Conservation (phyloP, 1,139 yeast species). For the Pichia sp. region DNA sequence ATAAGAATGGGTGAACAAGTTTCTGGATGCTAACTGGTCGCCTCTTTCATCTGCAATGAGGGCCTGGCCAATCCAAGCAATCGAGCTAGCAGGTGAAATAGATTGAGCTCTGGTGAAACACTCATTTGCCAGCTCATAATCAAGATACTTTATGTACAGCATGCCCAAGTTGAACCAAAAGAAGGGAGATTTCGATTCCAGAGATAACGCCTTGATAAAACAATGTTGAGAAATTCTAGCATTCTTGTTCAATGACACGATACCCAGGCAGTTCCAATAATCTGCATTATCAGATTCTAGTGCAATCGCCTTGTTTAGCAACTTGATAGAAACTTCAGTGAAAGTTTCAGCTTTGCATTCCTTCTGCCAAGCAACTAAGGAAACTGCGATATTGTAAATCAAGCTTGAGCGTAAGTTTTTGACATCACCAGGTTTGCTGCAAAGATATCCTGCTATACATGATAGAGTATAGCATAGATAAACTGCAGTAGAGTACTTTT, state of each 20-base stretch:
- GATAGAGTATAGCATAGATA: slow-evolving; percentile 12
- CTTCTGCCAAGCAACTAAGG: slow-evolving; percentile 49
- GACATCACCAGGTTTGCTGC: slow-evolving; percentile 33
- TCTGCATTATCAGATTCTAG: slow-evolving; percentile 65
- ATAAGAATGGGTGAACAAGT: slow-evolving; percentile 71
- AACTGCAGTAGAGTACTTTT: slow-evolving; percentile 7
- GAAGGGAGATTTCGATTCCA: slow-evolving; percentile 62
- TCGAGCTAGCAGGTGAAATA: slow-evolving; percentile 68
- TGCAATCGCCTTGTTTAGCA: slow-evolving; percentile 63
- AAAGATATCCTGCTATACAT: slow-evolving; percentile 16
- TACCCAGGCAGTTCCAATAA: slow-evolving; percentile 80
- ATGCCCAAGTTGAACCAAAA: slow-evolving; percentile 84
- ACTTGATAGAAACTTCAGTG: slow-evolving; percentile 49
- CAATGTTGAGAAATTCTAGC: slow-evolving; percentile 87
- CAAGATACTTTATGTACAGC: slow-evolving; percentile 65
- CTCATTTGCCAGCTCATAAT: slow-evolving; percentile 65
- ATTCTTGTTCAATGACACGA: slow-evolving; percentile 47
- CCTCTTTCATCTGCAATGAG: slow-evolving; percentile 60
- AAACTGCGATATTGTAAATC: slow-evolving; percentile 66
- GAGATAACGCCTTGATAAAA: slow-evolving; percentile 71
- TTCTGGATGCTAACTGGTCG: slow-evolving; percentile 45
- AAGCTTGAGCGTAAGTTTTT: slow-evolving; percentile 56
- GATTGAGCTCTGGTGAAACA: slow-evolving; percentile 75
- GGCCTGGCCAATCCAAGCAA: slow-evolving; percentile 90
- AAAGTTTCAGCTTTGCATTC: slow-evolving; percentile 24